Conservation (phyloP, 2,329 filamentous ascomycete species). For the Atkinsonella texensis region DNA sequence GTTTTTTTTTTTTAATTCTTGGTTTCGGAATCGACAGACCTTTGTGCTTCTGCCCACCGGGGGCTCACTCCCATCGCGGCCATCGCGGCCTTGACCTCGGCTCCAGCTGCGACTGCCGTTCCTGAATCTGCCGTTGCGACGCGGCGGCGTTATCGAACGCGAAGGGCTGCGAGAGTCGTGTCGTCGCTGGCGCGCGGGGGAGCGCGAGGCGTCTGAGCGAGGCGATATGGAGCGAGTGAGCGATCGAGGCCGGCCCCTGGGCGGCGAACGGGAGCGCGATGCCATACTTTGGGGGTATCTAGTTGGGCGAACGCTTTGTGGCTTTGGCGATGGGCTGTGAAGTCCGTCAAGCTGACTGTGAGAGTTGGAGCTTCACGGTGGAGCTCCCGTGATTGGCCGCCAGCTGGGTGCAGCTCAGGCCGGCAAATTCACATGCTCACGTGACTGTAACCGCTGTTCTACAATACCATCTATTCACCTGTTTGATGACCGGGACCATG, state of each 20-base stretch:
- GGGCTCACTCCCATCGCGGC: conserved; percentile 24
- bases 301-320: too few relatives aligned
- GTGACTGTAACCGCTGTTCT: too few relatives aligned
- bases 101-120: conserved; percentile 20
- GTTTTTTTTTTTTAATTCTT: too few relatives aligned
- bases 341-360: too few relatives aligned
- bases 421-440: too few relatives aligned
- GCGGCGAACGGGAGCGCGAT: conserved; percentile 18
- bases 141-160: conserved; percentile 19
- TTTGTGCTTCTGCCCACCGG: conserved; percentile 39
- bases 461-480: too few relatives aligned
- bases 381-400: too few relatives aligned
- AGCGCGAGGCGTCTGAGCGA: conserved; percentile 22
- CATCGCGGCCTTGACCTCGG: conserved; percentile 21
- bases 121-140: conserved; percentile 22
- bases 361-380: too few relatives aligned
- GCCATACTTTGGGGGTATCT: conserved; percentile 12
- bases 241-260: conserved; percentile 22
- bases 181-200: conserved; percentile 18
- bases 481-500: too few relatives aligned
- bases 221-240: conserved; percentile 23
- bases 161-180: conserved; percentile 23
- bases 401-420: too few relatives aligned
- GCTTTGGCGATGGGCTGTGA: too few relatives aligned
- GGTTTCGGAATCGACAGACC: conserved; percentile 23